Evolutionary conservation across 352 stramenopile genomes (phyloP), one percentile per base, ranked within the genome.

Genomic region (Phytopythium montanum): DNA sequence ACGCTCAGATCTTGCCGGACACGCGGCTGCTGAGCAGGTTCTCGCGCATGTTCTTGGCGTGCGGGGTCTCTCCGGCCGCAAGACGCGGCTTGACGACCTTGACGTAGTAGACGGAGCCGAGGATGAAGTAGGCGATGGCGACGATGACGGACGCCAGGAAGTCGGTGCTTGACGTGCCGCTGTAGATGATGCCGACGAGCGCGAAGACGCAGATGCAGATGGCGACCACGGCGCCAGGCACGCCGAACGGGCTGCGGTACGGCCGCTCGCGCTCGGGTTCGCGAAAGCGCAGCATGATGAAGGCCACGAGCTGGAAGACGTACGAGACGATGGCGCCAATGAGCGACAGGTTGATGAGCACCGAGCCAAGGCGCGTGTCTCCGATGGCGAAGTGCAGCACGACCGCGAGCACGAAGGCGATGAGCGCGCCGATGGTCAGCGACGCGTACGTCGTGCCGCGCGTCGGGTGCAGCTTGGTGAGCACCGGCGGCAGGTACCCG

Each of bases 301-400:
- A 87, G 13, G 77, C 66, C 2, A 62, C 61, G 23, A 87, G 66
- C 54, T 87, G 77, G 65, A 87, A 85, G 28, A 75, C 55, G 59
- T 87, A 87, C 45, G 73, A 85, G 18, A 87, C 75, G 28, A 87
- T 68, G 36, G 77, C 77, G 19, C 77, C 77, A 31, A 84, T 85
- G 31, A 87, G 64, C 31, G 77, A 66, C 36, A 87, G 44, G 57
- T 87, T 85, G 60, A 87, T 85, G 14, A 87, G 53, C 31, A 87
- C 77, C 9, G 77, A 83, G 39, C 77, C 75, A 29, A 87, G 66
- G 39, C 73, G 75, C 2, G 65, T 64, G 59, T 85, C 76, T 19
- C 75, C 77, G 44, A 87, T 87, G 34, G 70, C 65, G 34, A 75
- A 87, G 45, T 87, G 76, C 23, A 87, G 64, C 33, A 78, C 44